Evolutionary conservation across 768 basidiomycete species (phyloP).

Genomic region (Suillus hirtellus): DNA sequence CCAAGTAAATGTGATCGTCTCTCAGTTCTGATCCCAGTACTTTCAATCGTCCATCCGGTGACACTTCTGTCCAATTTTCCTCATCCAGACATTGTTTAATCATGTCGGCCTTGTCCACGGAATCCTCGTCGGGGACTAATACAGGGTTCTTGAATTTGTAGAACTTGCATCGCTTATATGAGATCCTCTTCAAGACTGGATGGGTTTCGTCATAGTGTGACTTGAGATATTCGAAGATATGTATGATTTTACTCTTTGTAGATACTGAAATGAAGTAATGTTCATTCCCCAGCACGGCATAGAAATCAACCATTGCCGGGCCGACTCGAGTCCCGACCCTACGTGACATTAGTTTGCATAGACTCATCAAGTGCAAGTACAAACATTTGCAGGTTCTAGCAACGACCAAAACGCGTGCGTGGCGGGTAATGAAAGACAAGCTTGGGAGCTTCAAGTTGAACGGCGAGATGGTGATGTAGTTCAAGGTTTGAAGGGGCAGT

Average conservation of each 20-base stretch:
- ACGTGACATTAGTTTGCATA: background rate
- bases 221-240: background rate
- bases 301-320: background rate
- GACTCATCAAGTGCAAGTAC: background rate
- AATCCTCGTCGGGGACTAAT: too few relatives aligned
- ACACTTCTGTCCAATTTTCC: background rate
- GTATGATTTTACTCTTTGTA: background rate
- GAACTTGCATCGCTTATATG: background rate
- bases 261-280: background rate
- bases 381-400: background rate
- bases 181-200: background rate
- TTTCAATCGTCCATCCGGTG: background rate
- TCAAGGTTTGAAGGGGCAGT: too few relatives aligned
- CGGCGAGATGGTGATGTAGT: too few relatives aligned
- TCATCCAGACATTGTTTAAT: background rate
- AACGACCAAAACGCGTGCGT: background rate
- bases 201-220: background rate
- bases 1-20: background rate
- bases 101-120: background rate
- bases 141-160: background rate
- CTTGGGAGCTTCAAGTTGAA: constrained; percentile 7
- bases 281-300: background rate
- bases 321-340: too few relatives aligned
- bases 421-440: background rate
- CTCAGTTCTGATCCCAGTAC: background rate